Evolutionary conservation across 192 early-diverging fungal species (phyloP).

Genomic region (Spizellomyces punctatus): DNA sequence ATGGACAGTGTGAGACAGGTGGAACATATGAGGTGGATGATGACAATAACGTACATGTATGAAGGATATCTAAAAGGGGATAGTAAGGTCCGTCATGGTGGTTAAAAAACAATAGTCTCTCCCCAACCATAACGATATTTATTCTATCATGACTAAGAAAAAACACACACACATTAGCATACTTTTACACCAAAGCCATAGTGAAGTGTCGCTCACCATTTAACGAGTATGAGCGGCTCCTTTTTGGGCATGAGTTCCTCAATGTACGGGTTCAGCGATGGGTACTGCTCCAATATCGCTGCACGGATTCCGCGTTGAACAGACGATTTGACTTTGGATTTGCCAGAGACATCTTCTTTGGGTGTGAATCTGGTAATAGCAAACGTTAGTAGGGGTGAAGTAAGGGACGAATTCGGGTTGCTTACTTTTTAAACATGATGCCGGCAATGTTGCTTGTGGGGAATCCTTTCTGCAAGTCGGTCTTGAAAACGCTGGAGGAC

Average conservation of each 20-base stretch:
- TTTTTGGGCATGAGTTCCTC: conserved; percentile 99
- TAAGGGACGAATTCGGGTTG: neutral
- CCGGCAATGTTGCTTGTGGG: no score
- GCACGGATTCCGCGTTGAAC: conserved; percentile 82
- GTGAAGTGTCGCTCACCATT: conserved; percentile 62
- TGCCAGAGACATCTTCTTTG: conserved; percentile 79
- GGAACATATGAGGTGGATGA: neutral
- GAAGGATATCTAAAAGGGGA: conserved; percentile 85
- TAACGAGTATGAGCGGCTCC: conserved; percentile 79
- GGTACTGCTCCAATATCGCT: conserved; percentile 87
- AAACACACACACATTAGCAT: neutral
- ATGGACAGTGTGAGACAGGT: conserved; percentile 15
- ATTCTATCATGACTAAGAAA: conserved; percentile 79
- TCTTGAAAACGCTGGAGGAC: no score
- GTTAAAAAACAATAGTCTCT: conserved; percentile 90
- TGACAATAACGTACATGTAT: conserved; percentile 69
- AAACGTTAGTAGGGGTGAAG: neutral
- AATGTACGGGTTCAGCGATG: conserved; percentile 78
- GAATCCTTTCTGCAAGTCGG: no score
- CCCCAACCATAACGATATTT: conserved; percentile 80
- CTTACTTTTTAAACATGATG: conserved; percentile 72
- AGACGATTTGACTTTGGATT: conserved; percentile 88
- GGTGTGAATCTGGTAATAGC: conserved; percentile 61
- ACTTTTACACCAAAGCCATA: neutral
- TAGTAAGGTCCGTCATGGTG: conserved; percentile 91